These are phyloP conservation scores for Diaporthe batatas DNA, from an alignment of 2,329 filamentous ascomycete species.

Conservation along the genomic window DNA sequence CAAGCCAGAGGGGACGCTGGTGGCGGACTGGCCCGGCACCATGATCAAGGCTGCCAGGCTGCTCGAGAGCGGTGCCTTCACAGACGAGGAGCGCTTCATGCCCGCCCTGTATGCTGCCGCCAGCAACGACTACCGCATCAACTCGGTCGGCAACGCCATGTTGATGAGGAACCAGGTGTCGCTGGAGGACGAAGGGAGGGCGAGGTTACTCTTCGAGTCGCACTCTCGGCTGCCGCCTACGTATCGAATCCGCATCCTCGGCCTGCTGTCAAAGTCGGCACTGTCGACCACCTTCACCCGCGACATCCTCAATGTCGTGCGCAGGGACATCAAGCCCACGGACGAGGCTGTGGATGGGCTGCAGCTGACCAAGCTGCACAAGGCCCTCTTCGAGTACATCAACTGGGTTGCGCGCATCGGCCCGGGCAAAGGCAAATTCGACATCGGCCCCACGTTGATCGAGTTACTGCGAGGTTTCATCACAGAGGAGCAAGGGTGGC, in stretches of 20 bases:
- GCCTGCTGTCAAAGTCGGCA: slow-evolving; percentile 81
- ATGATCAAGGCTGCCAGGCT: slow-evolving; percentile 79
- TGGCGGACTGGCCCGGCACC: slow-evolving; percentile 76
- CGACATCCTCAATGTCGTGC: slow-evolving; percentile 78
- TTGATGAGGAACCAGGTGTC: slow-evolving; percentile 83
- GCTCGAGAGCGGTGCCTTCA: slow-evolving; percentile 87
- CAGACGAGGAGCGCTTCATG: slow-evolving; percentile 84
- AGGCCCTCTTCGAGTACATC: slow-evolving; percentile 86
- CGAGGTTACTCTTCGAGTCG: slow-evolving; percentile 77
- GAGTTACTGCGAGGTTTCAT: slow-evolving; percentile 79
- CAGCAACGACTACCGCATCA: slow-evolving; percentile 83
- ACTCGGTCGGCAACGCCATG: slow-evolving; percentile 88
- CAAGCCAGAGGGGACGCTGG: slow-evolving; percentile 74
- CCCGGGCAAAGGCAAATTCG: slow-evolving; percentile 67
- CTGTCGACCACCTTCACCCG: slow-evolving; percentile 75
- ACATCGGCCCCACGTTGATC: slow-evolving; percentile 78
- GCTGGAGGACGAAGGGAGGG: slow-evolving; percentile 75
- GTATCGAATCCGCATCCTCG: slow-evolving; percentile 82
- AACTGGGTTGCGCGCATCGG: slow-evolving; percentile 88
- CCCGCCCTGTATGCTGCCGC: slow-evolving; percentile 87
- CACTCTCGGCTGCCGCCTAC: slow-evolving; percentile 81
- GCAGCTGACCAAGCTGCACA: slow-evolving; percentile 83
- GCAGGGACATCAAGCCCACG: slow-evolving; percentile 64
- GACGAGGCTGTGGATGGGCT: slow-evolving; percentile 66
- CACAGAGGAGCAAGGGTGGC: slow-evolving; percentile 83